Percentiles rank a stretch among this genome's conserved stretches.
Evolutionary conservation across 192 early-diverging fungal genomes (phyloP).

Genomic region (Backusella tarrabulga): DNA sequence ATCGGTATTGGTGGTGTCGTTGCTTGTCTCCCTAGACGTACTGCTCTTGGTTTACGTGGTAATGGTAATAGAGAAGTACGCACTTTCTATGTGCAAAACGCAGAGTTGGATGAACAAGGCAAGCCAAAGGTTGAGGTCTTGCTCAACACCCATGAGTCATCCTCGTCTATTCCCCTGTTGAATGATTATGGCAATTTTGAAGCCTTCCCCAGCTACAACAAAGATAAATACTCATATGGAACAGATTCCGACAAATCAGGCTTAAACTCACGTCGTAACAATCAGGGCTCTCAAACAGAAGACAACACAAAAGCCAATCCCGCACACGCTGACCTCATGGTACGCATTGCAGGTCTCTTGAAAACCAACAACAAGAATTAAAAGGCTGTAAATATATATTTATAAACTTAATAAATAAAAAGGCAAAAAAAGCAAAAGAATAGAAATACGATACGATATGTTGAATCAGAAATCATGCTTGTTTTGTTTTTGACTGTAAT

Average conservation of each 20-base stretch:
- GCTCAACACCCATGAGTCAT: not conserved
- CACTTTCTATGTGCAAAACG: slow-evolving; percentile 63
- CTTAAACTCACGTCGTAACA: not conserved
- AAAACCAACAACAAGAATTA: not conserved
- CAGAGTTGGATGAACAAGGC: slow-evolving; percentile 48
- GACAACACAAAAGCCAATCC: slow-evolving; percentile 25
- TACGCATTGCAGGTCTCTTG: slow-evolving; percentile 17
- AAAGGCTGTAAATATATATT: not conserved
- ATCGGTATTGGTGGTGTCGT: slow-evolving; percentile 69
- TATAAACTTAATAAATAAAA: slow-evolving; percentile 8
- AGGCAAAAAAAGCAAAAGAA: not conserved
- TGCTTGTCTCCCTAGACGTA: slow-evolving; percentile 44
- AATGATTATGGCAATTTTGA: slow-evolving; percentile 4
- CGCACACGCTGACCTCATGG: slow-evolving; percentile 19
- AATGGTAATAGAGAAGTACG: slow-evolving; percentile 38
- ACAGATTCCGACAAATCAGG: slow-evolving; percentile 5
- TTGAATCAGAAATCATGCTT: not conserved
- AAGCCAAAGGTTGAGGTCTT: slow-evolving; percentile 37
- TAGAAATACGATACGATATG: not conserved
- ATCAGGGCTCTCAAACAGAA: not conserved
- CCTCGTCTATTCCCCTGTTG: not conserved
- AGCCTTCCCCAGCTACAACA: not conserved
- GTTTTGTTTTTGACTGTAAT: not conserved
- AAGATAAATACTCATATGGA: not conserved
- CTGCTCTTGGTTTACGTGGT: slow-evolving; percentile 7